Evolutionary conservation across 345 rosid species (phyloP).

Genomic region (Lumnitzera littorea): DNA sequence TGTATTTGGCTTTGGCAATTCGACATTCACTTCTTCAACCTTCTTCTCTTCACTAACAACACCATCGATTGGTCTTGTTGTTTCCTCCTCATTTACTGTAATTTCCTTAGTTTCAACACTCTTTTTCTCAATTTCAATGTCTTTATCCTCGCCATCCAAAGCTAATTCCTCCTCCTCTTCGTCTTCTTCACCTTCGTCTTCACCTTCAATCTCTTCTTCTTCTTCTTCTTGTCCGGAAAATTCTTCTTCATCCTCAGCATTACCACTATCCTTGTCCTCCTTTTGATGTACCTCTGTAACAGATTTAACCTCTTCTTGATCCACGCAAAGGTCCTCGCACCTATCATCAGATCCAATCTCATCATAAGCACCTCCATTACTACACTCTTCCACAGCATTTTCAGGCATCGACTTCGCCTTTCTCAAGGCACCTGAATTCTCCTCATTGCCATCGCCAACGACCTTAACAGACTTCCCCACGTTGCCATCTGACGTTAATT

Average conservation of each 20-base stretch:
- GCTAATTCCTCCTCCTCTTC: slow-evolving; percentile 31
- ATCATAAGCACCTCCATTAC: slow-evolving; percentile 16
- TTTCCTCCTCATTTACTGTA: slow-evolving; percentile 17
- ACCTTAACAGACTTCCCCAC: too few relatives aligned
- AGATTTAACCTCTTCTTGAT: slow-evolving; percentile 40
- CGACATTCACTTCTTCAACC: neutral
- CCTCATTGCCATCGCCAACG: neutral
- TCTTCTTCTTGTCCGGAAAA: slow-evolving; percentile 22
- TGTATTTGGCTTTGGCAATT: too few relatives aligned
- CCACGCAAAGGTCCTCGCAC: slow-evolving; percentile 40
- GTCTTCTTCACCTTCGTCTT: slow-evolving; percentile 14
- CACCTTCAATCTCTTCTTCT: slow-evolving; percentile 10
- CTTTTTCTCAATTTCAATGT: slow-evolving; percentile 47
- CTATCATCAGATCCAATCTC: slow-evolving; percentile 31
- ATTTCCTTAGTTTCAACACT: slow-evolving; percentile 13
- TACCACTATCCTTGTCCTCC: slow-evolving; percentile 10
- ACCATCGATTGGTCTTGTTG: slow-evolving; percentile 13
- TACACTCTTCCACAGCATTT: slow-evolving; percentile 7
- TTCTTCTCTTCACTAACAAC: neutral
- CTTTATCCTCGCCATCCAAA: slow-evolving; percentile 32
- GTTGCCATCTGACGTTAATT: too few relatives aligned
- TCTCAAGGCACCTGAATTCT: slow-evolving; percentile 12
- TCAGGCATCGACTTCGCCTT: slow-evolving; percentile 14
- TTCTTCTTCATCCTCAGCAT: slow-evolving; percentile 21
- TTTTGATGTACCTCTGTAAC: slow-evolving; percentile 6